A percentile compares a stretch with the other conserved stretches of the same genome.
Evolutionary conservation across 1,139 yeast genomes (phyloP).

Genomic region (Candida tetrigidarum): DNA sequence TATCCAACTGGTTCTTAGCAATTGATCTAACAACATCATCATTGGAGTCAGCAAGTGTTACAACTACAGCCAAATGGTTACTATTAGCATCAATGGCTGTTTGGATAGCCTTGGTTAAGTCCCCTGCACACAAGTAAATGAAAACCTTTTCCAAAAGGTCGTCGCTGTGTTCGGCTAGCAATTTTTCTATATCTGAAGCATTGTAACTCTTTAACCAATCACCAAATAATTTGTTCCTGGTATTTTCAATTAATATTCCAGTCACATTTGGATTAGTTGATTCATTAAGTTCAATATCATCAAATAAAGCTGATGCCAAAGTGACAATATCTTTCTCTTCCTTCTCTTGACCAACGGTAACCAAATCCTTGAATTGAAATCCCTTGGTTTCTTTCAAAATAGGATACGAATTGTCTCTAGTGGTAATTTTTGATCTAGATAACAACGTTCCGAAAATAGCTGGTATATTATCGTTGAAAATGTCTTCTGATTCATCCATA

Average conservation of each 20-base stretch:
- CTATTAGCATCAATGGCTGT: conserved; percentile 62
- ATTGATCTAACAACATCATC: conserved; percentile 56
- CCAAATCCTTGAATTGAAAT: conserved; percentile 19
- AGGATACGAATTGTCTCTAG: conserved; percentile 33
- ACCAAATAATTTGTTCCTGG: conserved; percentile 38
- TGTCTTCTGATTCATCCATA: conserved; percentile 19
- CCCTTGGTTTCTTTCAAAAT: conserved; percentile 22
- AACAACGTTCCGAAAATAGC: conserved; percentile 25
- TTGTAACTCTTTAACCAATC: conserved; percentile 38
- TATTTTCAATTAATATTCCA: conserved; percentile 6
- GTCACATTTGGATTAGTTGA: conserved; percentile 3
- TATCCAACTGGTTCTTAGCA: conserved; percentile 64
- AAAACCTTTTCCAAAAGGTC: conserved; percentile 56
- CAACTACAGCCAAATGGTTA: conserved; percentile 67
- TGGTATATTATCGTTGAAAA: conserved; percentile 24
- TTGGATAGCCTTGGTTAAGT: conserved; percentile 63
- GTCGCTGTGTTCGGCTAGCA: conserved; percentile 21
- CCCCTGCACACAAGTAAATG: conserved; percentile 56
- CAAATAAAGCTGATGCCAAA: conserved; percentile 27
- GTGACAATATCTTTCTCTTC: conserved; percentile 14
- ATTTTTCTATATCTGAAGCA: conserved; percentile 19
- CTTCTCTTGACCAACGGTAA: conserved; percentile 8
- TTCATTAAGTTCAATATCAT: conserved; percentile 13
- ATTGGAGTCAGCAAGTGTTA: conserved; percentile 75
- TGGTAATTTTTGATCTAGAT: conserved; percentile 22